These are phyloP conservation scores for Acacia crassicarpa DNA, from an alignment of 306 rosid species.

Conservation along the genomic window DNA sequence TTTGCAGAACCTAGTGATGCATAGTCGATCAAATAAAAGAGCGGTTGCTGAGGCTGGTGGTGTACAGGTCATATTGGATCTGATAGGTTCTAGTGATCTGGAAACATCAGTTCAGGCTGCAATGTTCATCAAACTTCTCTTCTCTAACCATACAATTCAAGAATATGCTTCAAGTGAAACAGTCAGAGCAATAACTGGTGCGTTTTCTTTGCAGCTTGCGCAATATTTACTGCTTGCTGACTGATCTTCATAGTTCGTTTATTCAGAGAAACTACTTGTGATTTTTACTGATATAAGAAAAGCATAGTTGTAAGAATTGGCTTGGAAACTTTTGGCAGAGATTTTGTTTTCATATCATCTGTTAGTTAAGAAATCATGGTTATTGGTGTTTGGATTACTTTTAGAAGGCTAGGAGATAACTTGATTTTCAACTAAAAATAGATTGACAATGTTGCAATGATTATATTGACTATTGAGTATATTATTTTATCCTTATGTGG, in stretches of 20 bases:
- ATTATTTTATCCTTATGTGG: background rate
- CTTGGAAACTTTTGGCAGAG: background rate
- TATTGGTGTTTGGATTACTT: constrained; percentile 2
- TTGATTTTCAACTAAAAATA: constrained; percentile 6
- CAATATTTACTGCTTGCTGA: background rate
- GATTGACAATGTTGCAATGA: constrained; percentile 12
- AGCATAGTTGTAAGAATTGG: background rate
- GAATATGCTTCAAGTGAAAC: constrained; percentile 99
- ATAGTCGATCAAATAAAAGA: constrained; percentile 94
- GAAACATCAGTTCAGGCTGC: constrained; percentile 97
- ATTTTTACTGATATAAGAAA: background rate
- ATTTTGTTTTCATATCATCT: constrained; percentile 3
- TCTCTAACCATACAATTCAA: constrained; percentile 92
- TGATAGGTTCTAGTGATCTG: constrained; percentile 94
- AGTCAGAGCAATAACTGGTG: constrained; percentile 94
- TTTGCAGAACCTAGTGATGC: constrained; percentile 96
- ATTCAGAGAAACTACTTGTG: constrained; percentile 23
- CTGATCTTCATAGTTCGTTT: constrained; percentile 16
- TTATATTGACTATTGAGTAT: constrained; percentile 4
- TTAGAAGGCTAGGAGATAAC: background rate
- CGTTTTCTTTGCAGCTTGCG: constrained; percentile 33
- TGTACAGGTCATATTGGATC: constrained; percentile 92
- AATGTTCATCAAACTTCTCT: constrained; percentile 90
- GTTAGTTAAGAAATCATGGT: background rate
- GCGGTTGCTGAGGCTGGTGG: constrained; percentile 99